Evolutionary conservation across 2,329 filamentous ascomycete species (phyloP), one percentile per base, ranked within the genome.

Genomic region (Pseudofabraea citricarpa): DNA sequence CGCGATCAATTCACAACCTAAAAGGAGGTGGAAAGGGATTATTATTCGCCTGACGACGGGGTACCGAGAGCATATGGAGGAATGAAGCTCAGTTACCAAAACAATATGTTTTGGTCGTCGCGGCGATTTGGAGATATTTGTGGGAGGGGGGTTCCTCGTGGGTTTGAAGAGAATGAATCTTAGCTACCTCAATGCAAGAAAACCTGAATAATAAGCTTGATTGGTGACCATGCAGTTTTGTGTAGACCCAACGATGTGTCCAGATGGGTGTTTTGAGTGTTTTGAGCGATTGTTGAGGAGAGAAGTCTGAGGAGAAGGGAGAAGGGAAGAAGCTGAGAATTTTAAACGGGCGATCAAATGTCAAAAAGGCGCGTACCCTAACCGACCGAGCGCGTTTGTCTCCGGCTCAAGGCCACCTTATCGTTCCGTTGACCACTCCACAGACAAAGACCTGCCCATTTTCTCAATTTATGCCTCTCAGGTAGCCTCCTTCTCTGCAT

Each of bases 11-110:
- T 52, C 20, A 22, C 31, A 29, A 5, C 29, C 24, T 15, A 22
- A 31, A 31, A 31, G 22, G 33, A 43, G 36, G 29, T 36, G 41
- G 42, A 37, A 47, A 49, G 33, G 35, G 19, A 44, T 77, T 79
- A 64, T 67, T 95, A 78, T 95, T 74, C 85, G 90, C 89, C 87
- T 77, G 67, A 69, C 75, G 79, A 85, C 82, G 76, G 76, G 75
- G 74, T 85, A 93, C 89, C 86, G 87, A 89, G 77, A 78, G 72
- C 74, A 83, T 83, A 88, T 75, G 67, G 75, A 67, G 75, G 61
- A 64, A 64, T 57, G 66, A 73, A 43, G 57, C 75, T 78, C 79
- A 80, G 79, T 82, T 77, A 75, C 78, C 73, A 72, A 54, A 59
- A 54, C 57, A 52, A 37, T 41, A 50, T 44, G 54, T 52, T 55